phyloP scores from a whole-genome alignment of 352 stramenopile genomes.

The Globisporangium canariense region DNA sequence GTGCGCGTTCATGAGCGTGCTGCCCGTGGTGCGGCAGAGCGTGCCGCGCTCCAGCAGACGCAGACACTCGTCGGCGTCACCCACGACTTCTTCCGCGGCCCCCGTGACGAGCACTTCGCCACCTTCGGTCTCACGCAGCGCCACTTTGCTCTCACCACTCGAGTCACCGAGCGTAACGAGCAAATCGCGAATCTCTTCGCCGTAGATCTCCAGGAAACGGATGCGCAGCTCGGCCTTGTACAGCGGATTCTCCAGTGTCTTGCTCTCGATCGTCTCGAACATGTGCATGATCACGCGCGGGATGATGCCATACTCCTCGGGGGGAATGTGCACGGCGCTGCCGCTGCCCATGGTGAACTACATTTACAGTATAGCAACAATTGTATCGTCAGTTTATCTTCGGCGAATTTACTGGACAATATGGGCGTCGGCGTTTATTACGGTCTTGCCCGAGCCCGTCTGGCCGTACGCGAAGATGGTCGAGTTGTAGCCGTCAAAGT shows the following conservation, averaged over 20 bases:
- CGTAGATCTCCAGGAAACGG: slow-evolving; percentile 92
- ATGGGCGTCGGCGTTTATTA: neutral
- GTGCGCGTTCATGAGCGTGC: slow-evolving; percentile 91
- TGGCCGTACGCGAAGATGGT: slow-evolving; percentile 90
- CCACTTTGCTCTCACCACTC: slow-evolving; percentile 60
- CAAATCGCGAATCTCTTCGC: slow-evolving; percentile 89
- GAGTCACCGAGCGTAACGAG: slow-evolving; percentile 72
- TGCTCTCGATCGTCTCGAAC: slow-evolving; percentile 74
- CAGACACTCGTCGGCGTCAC: slow-evolving; percentile 70
- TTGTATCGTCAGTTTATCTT: no score
- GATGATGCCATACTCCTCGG: slow-evolving; percentile 87
- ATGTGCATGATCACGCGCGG: slow-evolving; percentile 81
- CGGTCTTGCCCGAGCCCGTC: slow-evolving; percentile 82
- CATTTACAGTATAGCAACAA: neutral
- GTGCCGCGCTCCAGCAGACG: slow-evolving; percentile 82
- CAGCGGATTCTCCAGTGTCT: slow-evolving; percentile 48
- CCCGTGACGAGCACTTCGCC: slow-evolving; percentile 81
- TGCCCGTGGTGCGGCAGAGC: slow-evolving; percentile 77
- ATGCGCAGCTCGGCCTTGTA: slow-evolving; percentile 71
- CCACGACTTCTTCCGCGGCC: slow-evolving; percentile 70
- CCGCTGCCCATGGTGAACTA: slow-evolving; percentile 85
- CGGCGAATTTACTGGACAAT: neutral
- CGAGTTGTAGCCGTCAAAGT: slow-evolving; percentile 88
- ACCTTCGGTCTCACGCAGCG: slow-evolving; percentile 81
- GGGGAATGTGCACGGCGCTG: slow-evolving; percentile 71